phyloP scores from a whole-genome alignment of 2,329 filamentous ascomycete genomes.

The Neonectria faginata region DNA sequence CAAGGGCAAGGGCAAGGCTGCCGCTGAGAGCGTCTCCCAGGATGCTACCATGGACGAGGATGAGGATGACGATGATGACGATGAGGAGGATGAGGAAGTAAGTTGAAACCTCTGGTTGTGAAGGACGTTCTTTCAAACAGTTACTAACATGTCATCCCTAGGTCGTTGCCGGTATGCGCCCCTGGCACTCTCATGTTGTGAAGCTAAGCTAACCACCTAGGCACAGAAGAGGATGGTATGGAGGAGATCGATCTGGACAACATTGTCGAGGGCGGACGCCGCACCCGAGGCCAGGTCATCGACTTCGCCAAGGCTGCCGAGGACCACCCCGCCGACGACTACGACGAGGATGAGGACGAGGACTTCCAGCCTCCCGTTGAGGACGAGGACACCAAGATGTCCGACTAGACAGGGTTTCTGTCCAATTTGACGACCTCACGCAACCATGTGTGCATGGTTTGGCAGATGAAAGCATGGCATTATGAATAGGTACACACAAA shows the following conservation, averaged over 20 bases:
- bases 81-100: constrained; percentile 55
- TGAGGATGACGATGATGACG: constrained; percentile 79
- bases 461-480: constrained; percentile 33
- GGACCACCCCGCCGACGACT: constrained; percentile 78
- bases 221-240: constrained; percentile 82
- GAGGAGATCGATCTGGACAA: constrained; percentile 92
- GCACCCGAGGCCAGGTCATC: constrained; percentile 92
- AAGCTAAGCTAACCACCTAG: constrained; percentile 46
- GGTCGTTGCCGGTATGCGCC: constrained; percentile 46
- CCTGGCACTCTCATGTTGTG: constrained; percentile 20
- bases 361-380: constrained; percentile 73
- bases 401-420: constrained; percentile 44
- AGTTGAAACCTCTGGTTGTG: constrained; percentile 11
- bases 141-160: constrained; percentile 43
- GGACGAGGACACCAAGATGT: constrained; percentile 78
- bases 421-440: constrained; percentile 5
- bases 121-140: constrained; percentile 1
- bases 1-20: constrained; percentile 91
- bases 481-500: constrained; percentile 39
- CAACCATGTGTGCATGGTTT: constrained; percentile 7
- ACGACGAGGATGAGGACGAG: constrained; percentile 83
- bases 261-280: constrained; percentile 82
- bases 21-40: constrained; percentile 60
- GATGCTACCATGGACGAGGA: constrained; percentile 80
- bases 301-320: constrained; percentile 92